Evolutionary conservation across 2,329 filamentous ascomycete species (phyloP).

Genomic region (Dactylellina parvicollis): DNA sequence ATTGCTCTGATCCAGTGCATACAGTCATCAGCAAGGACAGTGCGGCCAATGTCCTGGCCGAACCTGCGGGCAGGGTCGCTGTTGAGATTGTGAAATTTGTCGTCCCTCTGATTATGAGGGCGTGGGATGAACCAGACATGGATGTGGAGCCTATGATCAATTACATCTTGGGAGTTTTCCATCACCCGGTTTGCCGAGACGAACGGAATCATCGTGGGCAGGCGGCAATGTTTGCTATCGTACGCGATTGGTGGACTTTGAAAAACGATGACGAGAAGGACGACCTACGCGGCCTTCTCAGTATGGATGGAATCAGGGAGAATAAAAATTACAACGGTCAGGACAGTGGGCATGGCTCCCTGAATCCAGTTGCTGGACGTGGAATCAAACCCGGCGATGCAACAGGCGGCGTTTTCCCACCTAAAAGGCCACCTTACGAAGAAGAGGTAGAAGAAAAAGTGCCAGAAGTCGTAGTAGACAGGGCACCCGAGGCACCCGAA

Average conservation of each 20-base stretch:
- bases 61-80: conserved; percentile 81
- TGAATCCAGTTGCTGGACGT: conserved; percentile 42
- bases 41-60: conserved; percentile 91
- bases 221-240: conserved; percentile 85
- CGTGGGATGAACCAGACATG: conserved; percentile 88
- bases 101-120: conserved; percentile 79
- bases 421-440: conserved; percentile 21
- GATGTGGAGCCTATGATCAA: conserved; percentile 83
- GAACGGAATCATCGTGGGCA: conserved; percentile 78
- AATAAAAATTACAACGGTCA: conserved; percentile 54
- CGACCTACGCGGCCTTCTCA: conserved; percentile 52
- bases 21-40: conserved; percentile 97
- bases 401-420: conserved; percentile 35
- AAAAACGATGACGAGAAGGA: conserved; percentile 61
- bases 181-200: conserved; percentile 86
- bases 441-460: conserved; percentile 2
- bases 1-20: conserved; percentile 84
- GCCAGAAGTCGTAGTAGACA: conserved; percentile 26
- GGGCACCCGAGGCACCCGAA: conserved; percentile 14
- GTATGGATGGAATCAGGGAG: conserved; percentile 54
- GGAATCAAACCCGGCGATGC: conserved; percentile 47
- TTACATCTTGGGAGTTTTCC: conserved; percentile 84
- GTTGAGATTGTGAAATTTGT: conserved; percentile 83
- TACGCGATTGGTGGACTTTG: conserved; percentile 81
- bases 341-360: conserved; percentile 54